Percentiles rank a stretch among this genome's conserved stretches.
phyloP scores from a whole-genome alignment of 805 yeast species.

The Helenozyma baotianmanensis region DNA sequence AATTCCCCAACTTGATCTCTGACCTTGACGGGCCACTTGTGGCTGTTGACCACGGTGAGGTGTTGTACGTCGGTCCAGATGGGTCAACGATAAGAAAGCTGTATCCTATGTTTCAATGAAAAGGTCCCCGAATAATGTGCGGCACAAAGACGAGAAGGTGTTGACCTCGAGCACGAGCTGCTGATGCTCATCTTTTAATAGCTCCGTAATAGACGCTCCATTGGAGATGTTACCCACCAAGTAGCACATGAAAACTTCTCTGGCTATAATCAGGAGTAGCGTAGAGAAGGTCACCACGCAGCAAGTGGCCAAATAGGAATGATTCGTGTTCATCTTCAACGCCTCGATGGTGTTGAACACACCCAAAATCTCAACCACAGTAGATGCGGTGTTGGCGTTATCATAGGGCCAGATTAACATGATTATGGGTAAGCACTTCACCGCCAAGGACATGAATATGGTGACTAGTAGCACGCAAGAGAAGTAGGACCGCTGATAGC shows the following conservation, averaged over 20 bases:
- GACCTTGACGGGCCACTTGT: constrained; percentile 85
- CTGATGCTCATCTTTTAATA: no score
- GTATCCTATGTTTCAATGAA: constrained; percentile 9
- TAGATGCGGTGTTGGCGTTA: constrained; percentile 54
- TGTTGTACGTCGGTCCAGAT: constrained; percentile 24
- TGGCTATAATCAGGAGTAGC: constrained; percentile 7
- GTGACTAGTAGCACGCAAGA: constrained; percentile 58
- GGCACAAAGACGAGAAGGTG: no score
- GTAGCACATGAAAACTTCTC: constrained; percentile 7
- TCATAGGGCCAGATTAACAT: constrained; percentile 98
- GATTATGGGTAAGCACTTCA: constrained; percentile 81
- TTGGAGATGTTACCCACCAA: constrained; percentile 5
- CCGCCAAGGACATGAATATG: constrained; percentile 68
- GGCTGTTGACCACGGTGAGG: constrained; percentile 52
- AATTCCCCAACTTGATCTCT: constrained; percentile 67
- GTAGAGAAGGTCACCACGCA: constrained; percentile 5
- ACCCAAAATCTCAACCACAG: constrained; percentile 56
- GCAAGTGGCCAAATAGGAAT: constrained; percentile 6
- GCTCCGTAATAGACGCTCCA: no score
- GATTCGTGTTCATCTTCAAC: constrained; percentile 8
- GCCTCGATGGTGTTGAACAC: constrained; percentile 65
- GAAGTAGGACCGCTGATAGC: constrained; percentile 31
- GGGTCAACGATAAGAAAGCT: constrained; percentile 25
- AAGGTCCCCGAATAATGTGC: no score
- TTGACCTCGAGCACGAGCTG: no score